A percentile compares a stretch with the other conserved stretches of the same genome.
These are phyloP conservation scores for Yarrowia deformans DNA, from an alignment of 805 yeast species.

Conservation along the genomic window DNA sequence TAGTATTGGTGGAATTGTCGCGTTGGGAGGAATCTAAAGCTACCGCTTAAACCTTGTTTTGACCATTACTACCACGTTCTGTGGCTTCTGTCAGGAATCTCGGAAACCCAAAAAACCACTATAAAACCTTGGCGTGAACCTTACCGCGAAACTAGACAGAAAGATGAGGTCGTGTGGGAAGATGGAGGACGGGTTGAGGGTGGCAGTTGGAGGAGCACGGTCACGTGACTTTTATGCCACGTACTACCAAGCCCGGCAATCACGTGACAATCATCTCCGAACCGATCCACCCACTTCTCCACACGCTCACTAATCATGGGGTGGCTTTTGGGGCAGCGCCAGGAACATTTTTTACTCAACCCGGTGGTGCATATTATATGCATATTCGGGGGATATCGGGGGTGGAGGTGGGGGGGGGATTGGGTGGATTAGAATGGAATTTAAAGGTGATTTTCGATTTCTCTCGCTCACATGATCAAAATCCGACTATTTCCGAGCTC, in stretches of 20 bases:
- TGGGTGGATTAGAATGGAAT: too few species aligned
- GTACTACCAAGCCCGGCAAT: background rate
- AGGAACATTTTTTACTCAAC: conserved; percentile 12
- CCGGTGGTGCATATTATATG: background rate
- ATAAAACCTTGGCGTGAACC: conserved; percentile 5
- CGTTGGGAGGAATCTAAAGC: too few species aligned
- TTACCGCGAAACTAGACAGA: conserved; percentile 1
- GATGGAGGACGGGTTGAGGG: too few species aligned
- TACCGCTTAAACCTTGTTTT: too few species aligned
- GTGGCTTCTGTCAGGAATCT: background rate
- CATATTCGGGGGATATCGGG: conserved; percentile 3
- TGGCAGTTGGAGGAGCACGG: too few species aligned
- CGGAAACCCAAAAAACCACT: conserved; percentile 2
- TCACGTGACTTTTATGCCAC: background rate
- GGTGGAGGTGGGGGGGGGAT: background rate
- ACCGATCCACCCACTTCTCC: background rate
- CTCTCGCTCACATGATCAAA: background rate
- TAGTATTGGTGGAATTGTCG: too few species aligned
- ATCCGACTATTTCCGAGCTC: background rate
- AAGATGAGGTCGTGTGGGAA: conserved; percentile 25
- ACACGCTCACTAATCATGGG: conserved; percentile 27
- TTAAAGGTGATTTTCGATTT: background rate
- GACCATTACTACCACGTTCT: too few species aligned
- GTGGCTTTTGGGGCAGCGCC: conserved; percentile 23
- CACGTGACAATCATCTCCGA: background rate